Conservation (phyloP, 495 filamentous ascomycete species). For the Podospora conica region DNA sequence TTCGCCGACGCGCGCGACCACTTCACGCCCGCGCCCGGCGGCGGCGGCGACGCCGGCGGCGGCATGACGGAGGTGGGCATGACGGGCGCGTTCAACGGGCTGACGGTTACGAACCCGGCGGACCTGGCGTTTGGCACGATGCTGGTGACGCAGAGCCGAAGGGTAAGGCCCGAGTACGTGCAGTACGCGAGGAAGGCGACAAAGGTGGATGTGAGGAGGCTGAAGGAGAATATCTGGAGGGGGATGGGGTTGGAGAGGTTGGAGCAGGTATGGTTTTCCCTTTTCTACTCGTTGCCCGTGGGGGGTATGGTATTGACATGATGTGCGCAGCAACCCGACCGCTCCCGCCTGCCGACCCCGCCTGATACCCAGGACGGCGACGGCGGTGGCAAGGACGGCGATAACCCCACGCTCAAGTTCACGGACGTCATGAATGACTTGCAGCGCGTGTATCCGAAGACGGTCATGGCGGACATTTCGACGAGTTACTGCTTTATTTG, state of each 20-base stretch:
- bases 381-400: slow-evolving; percentile 23
- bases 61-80: slow-evolving; percentile 35
- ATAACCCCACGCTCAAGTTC: slow-evolving; percentile 60
- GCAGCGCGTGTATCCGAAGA: slow-evolving; percentile 75
- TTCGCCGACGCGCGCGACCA: slow-evolving; percentile 91
- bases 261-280: slow-evolving; percentile 31
- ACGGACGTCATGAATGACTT: slow-evolving; percentile 85
- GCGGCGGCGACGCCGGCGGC: slow-evolving; percentile 36
- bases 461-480: slow-evolving; percentile 86
- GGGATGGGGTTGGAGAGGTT: slow-evolving; percentile 63
- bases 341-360: slow-evolving; percentile 6
- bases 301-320: slow-evolving; percentile 3
- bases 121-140: slow-evolving; percentile 80
- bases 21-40: slow-evolving; percentile 68
- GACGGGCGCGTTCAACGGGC: slow-evolving; percentile 42
- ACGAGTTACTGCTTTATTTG: slow-evolving; percentile 98
- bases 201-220: slow-evolving; percentile 92
- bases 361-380: neutral
- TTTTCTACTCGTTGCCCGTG: neutral
- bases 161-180: slow-evolving; percentile 87
- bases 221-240: slow-evolving; percentile 96
- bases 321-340: neutral
- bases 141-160: slow-evolving; percentile 79
- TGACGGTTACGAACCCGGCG: slow-evolving; percentile 44
- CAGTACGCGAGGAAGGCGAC: slow-evolving; percentile 94